phyloP scores from a whole-genome alignment of 768 basidiomycete genomes.

The Trametes punicea region DNA sequence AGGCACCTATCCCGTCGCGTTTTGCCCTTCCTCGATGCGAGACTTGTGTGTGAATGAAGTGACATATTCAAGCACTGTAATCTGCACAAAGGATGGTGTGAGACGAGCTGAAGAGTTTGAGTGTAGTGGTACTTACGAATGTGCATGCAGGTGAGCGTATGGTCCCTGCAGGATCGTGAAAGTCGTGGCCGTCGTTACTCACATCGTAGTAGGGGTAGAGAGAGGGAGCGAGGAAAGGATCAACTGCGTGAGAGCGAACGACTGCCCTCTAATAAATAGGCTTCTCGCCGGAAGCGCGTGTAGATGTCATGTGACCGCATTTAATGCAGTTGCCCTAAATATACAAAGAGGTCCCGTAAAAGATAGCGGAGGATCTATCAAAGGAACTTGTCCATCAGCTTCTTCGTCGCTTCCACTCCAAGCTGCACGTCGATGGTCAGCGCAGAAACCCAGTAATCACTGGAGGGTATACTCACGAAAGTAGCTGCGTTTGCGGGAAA shows the following conservation, averaged over 20 bases:
- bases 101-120: neutral
- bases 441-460: neutral
- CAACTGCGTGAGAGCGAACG: slow-evolving; percentile 4
- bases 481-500: slow-evolving; percentile 98
- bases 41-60: neutral
- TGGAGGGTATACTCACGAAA: slow-evolving; percentile 55
- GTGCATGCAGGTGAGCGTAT: slow-evolving; percentile 4
- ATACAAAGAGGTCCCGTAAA: neutral
- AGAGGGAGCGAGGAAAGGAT: neutral
- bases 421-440: slow-evolving; percentile 46
- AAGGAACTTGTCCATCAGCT: slow-evolving; percentile 70
- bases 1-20: neutral
- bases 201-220: neutral
- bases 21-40: neutral
- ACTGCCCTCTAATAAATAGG: slow-evolving; percentile 5
- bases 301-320: slow-evolving; percentile 4
- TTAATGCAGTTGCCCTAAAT: neutral
- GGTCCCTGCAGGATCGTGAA: neutral
- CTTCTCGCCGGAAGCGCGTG: neutral
- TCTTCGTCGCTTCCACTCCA: slow-evolving; percentile 89
- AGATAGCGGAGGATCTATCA: slow-evolving; percentile 20
- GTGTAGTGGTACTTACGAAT: slow-evolving; percentile 5
- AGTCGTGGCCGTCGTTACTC: slow-evolving; percentile 15
- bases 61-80: slow-evolving; percentile 1
- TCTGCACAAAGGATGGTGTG: neutral